A percentile compares a stretch with the other conserved stretches of the same genome.
These are phyloP conservation scores for Prunella vulgaris DNA, from an alignment of 257 asterid species.

Conservation along the genomic window DNA sequence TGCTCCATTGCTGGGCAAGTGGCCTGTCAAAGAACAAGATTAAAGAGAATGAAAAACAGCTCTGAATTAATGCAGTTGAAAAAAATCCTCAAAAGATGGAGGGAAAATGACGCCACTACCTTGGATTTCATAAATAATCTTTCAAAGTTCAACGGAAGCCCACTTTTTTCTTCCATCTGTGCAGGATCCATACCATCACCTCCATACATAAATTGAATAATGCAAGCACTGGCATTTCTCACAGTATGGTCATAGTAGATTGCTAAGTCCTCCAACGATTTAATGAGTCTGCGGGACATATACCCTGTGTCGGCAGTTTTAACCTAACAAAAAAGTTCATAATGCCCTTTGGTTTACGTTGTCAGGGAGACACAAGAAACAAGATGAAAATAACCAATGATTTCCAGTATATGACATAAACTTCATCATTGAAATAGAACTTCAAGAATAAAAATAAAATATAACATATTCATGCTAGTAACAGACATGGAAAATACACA, in stretches of 20 bases:
- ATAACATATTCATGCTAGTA: neutral
- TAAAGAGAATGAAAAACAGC: slow-evolving; percentile 17
- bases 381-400: neutral
- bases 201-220: slow-evolving; percentile 83
- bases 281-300: slow-evolving; percentile 97
- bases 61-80: slow-evolving; percentile 9
- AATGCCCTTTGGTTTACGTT: neutral
- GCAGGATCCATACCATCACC: slow-evolving; percentile 98
- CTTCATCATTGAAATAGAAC: neutral
- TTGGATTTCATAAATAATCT: slow-evolving; percentile 87
- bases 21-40: slow-evolving; percentile 51
- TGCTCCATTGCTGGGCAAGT: slow-evolving; percentile 77
- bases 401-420: neutral
- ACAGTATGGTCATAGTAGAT: slow-evolving; percentile 81
- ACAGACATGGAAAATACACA: neutral
- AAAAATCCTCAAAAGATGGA: neutral
- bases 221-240: slow-evolving; percentile 78
- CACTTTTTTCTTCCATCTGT: slow-evolving; percentile 90
- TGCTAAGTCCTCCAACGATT: slow-evolving; percentile 86
- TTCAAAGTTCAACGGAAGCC: slow-evolving; percentile 77
- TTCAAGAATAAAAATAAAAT: neutral
- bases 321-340: slow-evolving; percentile 46
- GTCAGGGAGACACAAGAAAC: neutral
- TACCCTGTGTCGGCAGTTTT: slow-evolving; percentile 99
- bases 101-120: slow-evolving; percentile 35